These are phyloP conservation scores for Actinomortierella wolfii DNA, from an alignment of 371 early-diverging fungal species.

Conservation along the genomic window DNA sequence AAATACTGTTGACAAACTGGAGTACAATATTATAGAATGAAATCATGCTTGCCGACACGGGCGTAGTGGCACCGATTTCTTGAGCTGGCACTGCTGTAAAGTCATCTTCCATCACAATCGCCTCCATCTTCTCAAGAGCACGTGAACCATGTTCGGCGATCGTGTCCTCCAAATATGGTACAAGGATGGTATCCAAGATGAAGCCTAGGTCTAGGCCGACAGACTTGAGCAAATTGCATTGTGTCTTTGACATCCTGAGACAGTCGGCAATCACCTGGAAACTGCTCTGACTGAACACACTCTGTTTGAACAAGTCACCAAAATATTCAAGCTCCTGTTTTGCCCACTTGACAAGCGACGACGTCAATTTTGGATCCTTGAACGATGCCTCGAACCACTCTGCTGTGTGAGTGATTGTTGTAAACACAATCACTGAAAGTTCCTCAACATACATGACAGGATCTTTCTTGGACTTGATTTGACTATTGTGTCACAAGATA, in stretches of 20 bases:
- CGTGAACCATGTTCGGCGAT: constrained; percentile 65
- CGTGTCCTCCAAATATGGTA: constrained; percentile 70
- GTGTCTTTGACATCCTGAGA: constrained; percentile 75
- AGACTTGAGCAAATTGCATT: constrained; percentile 64
- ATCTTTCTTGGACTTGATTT: constrained; percentile 87
- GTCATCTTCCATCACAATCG: constrained; percentile 64
- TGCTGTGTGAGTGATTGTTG: constrained; percentile 89
- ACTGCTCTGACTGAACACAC: constrained; percentile 77
- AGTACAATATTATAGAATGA: constrained; percentile 72
- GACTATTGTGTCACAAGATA: constrained; percentile 47
- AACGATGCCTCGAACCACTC: constrained; percentile 94
- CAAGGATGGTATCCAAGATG: constrained; percentile 79
- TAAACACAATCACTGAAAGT: constrained; percentile 85
- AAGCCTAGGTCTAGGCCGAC: constrained; percentile 88
- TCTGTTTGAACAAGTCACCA: constrained; percentile 84
- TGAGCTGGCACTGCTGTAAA: constrained; percentile 65
- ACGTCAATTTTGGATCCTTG: constrained; percentile 85
- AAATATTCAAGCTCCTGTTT: constrained; percentile 82
- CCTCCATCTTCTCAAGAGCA: constrained; percentile 54
- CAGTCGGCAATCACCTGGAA: constrained; percentile 88
- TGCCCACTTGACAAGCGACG: constrained; percentile 93
- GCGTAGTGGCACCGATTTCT: constrained; percentile 52
- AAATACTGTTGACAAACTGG: constrained; percentile 81
- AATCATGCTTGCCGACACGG: constrained; percentile 62
- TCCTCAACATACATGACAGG: constrained; percentile 83